phyloP scores from a whole-genome alignment of 148 eudicot species.

The Amaranthus cruentus region DNA sequence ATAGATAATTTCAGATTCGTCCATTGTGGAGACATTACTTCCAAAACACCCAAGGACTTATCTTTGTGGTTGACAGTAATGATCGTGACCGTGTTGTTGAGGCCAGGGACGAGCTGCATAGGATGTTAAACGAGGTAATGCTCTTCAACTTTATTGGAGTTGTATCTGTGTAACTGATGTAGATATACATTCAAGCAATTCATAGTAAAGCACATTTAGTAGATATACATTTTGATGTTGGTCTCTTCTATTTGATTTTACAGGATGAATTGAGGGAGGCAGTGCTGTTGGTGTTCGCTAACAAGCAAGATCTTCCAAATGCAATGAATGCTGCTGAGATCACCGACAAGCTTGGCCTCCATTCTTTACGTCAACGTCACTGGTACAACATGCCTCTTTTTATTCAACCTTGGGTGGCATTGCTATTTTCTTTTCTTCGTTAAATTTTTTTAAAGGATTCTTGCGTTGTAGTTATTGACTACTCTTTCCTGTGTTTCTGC shows the following conservation, averaged over 20 bases:
- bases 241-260: not conserved
- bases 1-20: conserved; percentile 26
- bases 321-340: conserved; percentile 39
- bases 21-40: conserved; percentile 41
- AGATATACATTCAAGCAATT: not conserved
- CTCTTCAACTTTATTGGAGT: not conserved
- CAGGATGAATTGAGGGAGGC: conserved; percentile 34
- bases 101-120: conserved; percentile 35
- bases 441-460: too few relatives aligned
- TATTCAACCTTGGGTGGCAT: not conserved
- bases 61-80: conserved; percentile 36
- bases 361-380: conserved; percentile 38
- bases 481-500: not conserved
- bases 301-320: conserved; percentile 36
- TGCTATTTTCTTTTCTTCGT: not conserved
- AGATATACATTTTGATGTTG: not conserved
- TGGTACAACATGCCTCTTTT: conserved; percentile 18
- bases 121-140: conserved; percentile 34
- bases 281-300: conserved; percentile 35
- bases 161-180: not conserved
- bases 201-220: not conserved
- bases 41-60: conserved; percentile 37
- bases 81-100: conserved; percentile 38
- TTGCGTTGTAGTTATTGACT: not conserved
- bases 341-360: conserved; percentile 37